Base-by-base conservation (phyloP, 2,329 filamentous ascomycete species). In the Zymoseptoria brevis region DNA sequence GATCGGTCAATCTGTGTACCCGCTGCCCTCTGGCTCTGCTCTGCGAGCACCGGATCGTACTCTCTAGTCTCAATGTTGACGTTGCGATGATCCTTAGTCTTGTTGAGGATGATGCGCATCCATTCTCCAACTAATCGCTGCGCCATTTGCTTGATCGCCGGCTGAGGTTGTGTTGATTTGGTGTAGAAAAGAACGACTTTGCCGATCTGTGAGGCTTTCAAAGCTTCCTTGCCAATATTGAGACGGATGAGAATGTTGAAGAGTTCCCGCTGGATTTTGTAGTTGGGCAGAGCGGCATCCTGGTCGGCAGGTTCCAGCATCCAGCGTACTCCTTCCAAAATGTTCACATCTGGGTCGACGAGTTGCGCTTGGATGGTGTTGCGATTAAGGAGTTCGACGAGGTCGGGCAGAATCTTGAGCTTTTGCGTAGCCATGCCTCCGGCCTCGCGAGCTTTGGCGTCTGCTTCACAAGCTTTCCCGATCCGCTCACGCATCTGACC, bases 171-270 rank as follows among this genome's bases (percentile, higher is more conserved):
- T 78, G 92, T 95, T 79, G 89, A 96, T 76, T 92, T 92, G 55
- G 92, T 96, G 77, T 99, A 99, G 78, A 96, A 99, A 63, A 96
- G 84, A 56, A 96, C 88, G 53, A 99, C 90, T 74, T 96, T 96
- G 71, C 94, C 94, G 64, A 99, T 94, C 19, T 93, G 92, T 68
- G 90, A 96, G 65, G 91, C 92, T 21, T 95, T 82, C 13, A 99
- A 81, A 1, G 88, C 83, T 68, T 97, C 94, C 72, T 96, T 96
- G 72, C 91, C 89, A 65, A 97, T 90, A 5, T 90, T 91, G 4
- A 97, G 81, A 68, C 85, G 87, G 19, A 82, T 83, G 45, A 99
- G 80, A 22, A 90, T 88, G 24, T 84, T 83, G 73, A 99, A 94
- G 50, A 99, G 84, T 72, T 97, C 92, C 62, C 92, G 90, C 77